Evolutionary conservation across 441 rosid species (phyloP).

Genomic region (Dalechampia spathulata): DNA sequence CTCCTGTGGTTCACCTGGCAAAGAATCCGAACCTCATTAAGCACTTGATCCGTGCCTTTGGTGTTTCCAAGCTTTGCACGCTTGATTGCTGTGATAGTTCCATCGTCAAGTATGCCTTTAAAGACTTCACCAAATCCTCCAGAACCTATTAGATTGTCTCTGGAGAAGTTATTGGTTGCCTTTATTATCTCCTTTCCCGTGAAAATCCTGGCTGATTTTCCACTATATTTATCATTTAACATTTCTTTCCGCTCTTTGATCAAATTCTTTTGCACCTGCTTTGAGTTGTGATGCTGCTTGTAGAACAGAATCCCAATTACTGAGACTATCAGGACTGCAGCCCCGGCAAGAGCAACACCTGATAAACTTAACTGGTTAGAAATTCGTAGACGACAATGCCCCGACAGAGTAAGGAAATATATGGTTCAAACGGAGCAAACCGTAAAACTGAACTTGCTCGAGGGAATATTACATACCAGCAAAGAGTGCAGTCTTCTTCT

Average conservation of each 20-base stretch:
- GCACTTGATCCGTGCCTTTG: conserved; percentile 45
- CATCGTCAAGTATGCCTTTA: conserved; percentile 41
- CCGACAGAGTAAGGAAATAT: too few species aligned
- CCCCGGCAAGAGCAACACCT: conserved; percentile 36
- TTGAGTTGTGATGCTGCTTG: conserved; percentile 23
- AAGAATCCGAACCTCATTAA: conserved; percentile 55
- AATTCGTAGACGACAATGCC: background rate
- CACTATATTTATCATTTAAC: conserved; percentile 29
- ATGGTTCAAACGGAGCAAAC: too few species aligned
- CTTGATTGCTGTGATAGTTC: conserved; percentile 56
- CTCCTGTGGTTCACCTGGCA: conserved; percentile 63
- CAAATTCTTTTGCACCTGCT: conserved; percentile 28
- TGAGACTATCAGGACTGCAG: conserved; percentile 8
- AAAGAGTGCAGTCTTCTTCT: conserved; percentile 37
- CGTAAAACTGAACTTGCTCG: background rate
- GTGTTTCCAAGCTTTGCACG: conserved; percentile 46
- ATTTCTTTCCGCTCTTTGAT: conserved; percentile 35
- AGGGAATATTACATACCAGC: conserved; percentile 26
- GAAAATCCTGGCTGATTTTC: conserved; percentile 37
- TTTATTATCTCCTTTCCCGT: conserved; percentile 35
- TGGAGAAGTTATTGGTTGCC: conserved; percentile 44
- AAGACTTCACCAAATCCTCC: conserved; percentile 56
- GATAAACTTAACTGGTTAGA: conserved; percentile 3
- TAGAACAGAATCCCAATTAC: conserved; percentile 22
- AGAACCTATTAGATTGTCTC: conserved; percentile 32